A percentile compares a stretch with the other conserved stretches of the same genome.
phyloP scores from a whole-genome alignment of 2,329 filamentous ascomycete genomes.

The Dryadomyces quercivorus region DNA sequence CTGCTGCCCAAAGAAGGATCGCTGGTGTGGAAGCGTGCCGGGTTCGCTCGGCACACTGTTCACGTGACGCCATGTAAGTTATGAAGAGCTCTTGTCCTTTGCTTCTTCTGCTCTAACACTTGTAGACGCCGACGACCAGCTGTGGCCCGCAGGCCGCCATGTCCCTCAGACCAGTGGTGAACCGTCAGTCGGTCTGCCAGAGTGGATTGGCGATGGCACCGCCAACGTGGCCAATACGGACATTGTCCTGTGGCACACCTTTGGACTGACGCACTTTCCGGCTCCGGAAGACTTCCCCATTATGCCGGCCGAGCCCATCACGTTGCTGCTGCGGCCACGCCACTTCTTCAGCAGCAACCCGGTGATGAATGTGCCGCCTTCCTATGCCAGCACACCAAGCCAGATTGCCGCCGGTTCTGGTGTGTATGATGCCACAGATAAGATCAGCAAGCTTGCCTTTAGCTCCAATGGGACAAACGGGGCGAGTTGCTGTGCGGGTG shows the following conservation, averaged over 20 bases:
- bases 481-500: conserved; percentile 12
- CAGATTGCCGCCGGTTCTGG: conserved; percentile 40
- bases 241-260: conserved; percentile 87
- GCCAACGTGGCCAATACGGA: conserved; percentile 69
- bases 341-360: conserved; percentile 78
- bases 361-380: conserved; percentile 68
- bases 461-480: background rate
- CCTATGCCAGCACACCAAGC: conserved; percentile 60
- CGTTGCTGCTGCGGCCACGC: conserved; percentile 61
- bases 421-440: conserved; percentile 34
- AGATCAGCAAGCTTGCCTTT: conserved; percentile 29
- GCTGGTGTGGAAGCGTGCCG: conserved; percentile 80
- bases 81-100: background rate
- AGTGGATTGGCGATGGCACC: conserved; percentile 63
- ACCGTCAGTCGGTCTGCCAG: conserved; percentile 57
- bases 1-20: conserved; percentile 71
- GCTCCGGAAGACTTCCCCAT: conserved; percentile 83
- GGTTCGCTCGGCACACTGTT: conserved; percentile 75
- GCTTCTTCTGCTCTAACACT: background rate
- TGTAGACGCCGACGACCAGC: conserved; percentile 63
- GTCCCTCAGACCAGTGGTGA: conserved; percentile 80
- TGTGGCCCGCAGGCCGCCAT: conserved; percentile 77
- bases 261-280: conserved; percentile 82
- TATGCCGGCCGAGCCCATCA: conserved; percentile 83
- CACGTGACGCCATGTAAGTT: conserved; percentile 77